Percentiles rank a stretch among this genome's conserved stretches.
phyloP scores from a whole-genome alignment of 2,329 filamentous ascomycete genomes.

The Ascochyta clinopodiicola region DNA sequence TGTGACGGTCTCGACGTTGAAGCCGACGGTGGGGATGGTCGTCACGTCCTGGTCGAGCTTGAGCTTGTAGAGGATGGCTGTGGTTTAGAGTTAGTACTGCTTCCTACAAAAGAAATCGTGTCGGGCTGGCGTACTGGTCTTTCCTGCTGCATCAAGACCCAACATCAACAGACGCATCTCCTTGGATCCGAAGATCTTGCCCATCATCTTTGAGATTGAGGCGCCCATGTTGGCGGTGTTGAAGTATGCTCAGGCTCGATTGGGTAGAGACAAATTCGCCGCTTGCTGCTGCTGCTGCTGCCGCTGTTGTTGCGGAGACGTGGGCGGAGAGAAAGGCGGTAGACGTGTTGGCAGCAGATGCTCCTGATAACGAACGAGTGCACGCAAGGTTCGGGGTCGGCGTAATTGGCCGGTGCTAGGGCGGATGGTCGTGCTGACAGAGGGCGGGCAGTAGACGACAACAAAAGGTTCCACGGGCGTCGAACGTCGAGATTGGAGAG shows the following conservation, averaged over 20 bases:
- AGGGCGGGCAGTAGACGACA: not conserved
- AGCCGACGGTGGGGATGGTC: conserved; percentile 98
- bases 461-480: conserved; percentile 1
- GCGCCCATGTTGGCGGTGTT: conserved; percentile 76
- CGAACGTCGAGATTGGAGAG: not conserved
- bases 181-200: conserved; percentile 98
- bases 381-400: conserved; percentile 9
- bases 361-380: conserved; percentile 4
- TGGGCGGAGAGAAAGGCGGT: not conserved
- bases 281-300: not conserved
- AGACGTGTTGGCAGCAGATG: conserved; percentile 5
- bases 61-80: conserved; percentile 96
- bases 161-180: conserved; percentile 99
- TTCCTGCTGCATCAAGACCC: conserved; percentile 94
- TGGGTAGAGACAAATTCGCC: not conserved
- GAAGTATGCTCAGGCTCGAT: not conserved
- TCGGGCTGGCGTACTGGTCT: conserved; percentile 70
- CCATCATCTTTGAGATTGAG: conserved; percentile 92
- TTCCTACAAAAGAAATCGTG: not conserved
- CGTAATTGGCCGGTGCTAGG: conserved; percentile 5
- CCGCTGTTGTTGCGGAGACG: not conserved
- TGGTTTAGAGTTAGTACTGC: conserved; percentile 22
- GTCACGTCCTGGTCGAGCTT: conserved; percentile 99
- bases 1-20: conserved; percentile 99
- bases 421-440: conserved; percentile 4